Base-by-base conservation (phyloP, 257 asterid species). In the Scutellaria barbata region DNA sequence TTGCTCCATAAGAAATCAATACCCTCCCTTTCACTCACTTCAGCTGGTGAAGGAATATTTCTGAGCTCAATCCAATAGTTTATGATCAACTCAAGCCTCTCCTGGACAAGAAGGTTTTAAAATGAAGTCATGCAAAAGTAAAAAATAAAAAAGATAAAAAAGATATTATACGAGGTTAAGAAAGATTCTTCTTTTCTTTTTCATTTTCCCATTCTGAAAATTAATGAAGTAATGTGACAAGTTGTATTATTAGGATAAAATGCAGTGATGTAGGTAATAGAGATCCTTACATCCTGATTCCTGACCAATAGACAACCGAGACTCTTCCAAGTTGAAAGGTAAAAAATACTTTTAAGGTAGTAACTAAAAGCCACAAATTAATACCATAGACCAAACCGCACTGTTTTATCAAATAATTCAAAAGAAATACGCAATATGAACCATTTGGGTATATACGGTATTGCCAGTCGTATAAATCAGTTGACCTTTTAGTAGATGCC, bases 11-110 rank as follows among this genome's bases (percentile, higher is more conserved):
- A 72, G 69, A 89, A 77, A 78, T 68, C 75, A 50, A 85, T 71
- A 61, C 91, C 96, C 81, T 94, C 98, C 77, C 48, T 79, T 76
- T 80, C 76, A 80, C 99, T 92, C 76, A 91, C 95, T 81, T 92
- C 96, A 76, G 97, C 96, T 16, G 96, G 97, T 13, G 97, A 85
- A 75, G 97, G 99, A 72, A 92, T 83, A 69, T 79, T 78, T 22
- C 86, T 83, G 43, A 63, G 76, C 69, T 81, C 68, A 76, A 92
- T 79, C 96, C 96, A 92, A 18, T 76, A 72, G 70, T 80, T 82
- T 72, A 89, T 83, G 60, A 95, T 87, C 69, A 80, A 70, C 84
- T 85, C 96, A 74, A 92, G 98, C 83, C 96, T 92, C 81, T 89
- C 96, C 98, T 91, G 95, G 57, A 81, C 72, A 64, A 71, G 63